Conservation (phyloP, 2,329 filamentous ascomycete species). For the Didymella keratinophila region DNA sequence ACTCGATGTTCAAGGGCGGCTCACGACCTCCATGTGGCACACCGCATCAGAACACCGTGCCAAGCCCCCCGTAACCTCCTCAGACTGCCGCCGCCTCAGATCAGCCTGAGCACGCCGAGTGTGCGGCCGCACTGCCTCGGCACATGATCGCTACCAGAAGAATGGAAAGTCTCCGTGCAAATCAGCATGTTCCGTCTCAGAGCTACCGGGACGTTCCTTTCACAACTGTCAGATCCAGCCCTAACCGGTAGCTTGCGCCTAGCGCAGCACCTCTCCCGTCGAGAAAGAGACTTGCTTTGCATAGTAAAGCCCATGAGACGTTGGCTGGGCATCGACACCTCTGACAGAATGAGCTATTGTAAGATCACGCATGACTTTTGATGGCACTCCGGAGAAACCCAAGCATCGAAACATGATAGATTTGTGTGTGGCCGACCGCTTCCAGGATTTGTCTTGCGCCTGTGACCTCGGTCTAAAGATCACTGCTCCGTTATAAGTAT, state of each 20-base stretch:
- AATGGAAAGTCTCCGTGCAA: conserved; percentile 7
- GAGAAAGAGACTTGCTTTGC: conserved; percentile 8
- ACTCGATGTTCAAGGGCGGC: not conserved
- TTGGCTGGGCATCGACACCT: conserved; percentile 1
- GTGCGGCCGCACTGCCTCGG: not conserved
- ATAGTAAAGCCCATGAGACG: conserved; percentile 14
- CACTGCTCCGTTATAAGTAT: conserved; percentile 6
- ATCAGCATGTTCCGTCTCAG: conserved; percentile 15
- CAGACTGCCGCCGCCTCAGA: conserved; percentile 13
- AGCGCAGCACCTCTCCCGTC: conserved; percentile 11
- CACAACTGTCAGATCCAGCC: conserved; percentile 22
- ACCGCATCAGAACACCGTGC: conserved; percentile 9
- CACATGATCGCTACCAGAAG: not conserved
- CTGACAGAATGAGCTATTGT: conserved; percentile 18
- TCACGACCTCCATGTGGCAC: not conserved
- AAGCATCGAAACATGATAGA: conserved; percentile 28
- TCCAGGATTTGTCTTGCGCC: conserved; percentile 4
- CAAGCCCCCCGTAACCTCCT: conserved; percentile 16
- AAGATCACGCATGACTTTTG: conserved; percentile 27
- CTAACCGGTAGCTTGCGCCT: conserved; percentile 12
- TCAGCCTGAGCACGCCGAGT: not conserved
- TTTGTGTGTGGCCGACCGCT: not conserved
- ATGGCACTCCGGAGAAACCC: conserved; percentile 9
- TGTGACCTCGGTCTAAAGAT: conserved; percentile 4
- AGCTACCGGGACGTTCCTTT: conserved; percentile 13